These are phyloP conservation scores for Maudiozyma humilis DNA, from an alignment of 1,139 yeast species.

Conservation along the genomic window DNA sequence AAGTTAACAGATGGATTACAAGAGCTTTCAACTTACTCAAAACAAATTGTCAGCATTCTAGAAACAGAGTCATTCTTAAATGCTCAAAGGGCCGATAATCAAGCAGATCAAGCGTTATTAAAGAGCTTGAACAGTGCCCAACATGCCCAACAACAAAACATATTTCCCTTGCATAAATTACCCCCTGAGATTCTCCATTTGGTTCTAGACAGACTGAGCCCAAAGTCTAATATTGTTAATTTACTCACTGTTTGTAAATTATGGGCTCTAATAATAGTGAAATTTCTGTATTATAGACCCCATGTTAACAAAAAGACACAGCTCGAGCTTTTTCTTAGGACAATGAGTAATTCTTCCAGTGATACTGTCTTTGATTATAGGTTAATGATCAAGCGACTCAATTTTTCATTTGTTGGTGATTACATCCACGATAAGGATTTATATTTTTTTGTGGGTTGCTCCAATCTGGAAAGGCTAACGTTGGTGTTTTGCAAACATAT, in stretches of 20 bases:
- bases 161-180: slow-evolving; percentile 46
- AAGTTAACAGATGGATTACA: slow-evolving; percentile 15
- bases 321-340: slow-evolving; percentile 41
- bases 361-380: slow-evolving; percentile 67
- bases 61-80: not conserved
- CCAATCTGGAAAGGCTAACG: slow-evolving; percentile 75
- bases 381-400: slow-evolving; percentile 66
- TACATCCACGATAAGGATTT: slow-evolving; percentile 58
- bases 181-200: slow-evolving; percentile 78
- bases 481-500: slow-evolving; percentile 70
- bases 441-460: slow-evolving; percentile 51
- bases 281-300: slow-evolving; percentile 85
- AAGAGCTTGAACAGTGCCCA: not conserved
- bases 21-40: slow-evolving; percentile 10
- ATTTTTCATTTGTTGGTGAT: slow-evolving; percentile 66
- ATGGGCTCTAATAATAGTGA: slow-evolving; percentile 76
- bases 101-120: not conserved
- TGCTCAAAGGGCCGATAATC: slow-evolving; percentile 5
- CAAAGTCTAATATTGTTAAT: slow-evolving; percentile 56
- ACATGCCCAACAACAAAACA: not conserved
- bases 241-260: slow-evolving; percentile 70
- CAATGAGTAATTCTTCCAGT: slow-evolving; percentile 44
- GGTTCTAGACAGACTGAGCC: slow-evolving; percentile 58
- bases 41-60: slow-evolving; percentile 3
- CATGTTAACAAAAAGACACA: slow-evolving; percentile 53